Percentiles rank a stretch among this genome's conserved stretches.
phyloP scores from a whole-genome alignment of 1,284 basidiomycete genomes.

The Cutaneotrichosporon arboriforme region DNA sequence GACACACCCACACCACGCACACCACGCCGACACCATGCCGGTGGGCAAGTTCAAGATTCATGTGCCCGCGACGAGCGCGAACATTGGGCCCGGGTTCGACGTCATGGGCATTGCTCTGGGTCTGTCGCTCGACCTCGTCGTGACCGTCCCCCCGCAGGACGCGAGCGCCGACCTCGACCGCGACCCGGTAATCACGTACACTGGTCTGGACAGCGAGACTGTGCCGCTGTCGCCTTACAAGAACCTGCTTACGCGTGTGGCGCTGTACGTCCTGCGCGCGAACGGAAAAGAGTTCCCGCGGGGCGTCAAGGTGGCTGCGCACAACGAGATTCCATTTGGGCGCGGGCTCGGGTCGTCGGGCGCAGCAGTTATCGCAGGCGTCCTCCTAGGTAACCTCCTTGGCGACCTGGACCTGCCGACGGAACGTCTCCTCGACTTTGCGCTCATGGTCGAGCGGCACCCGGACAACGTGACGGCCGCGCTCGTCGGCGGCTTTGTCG shows the following conservation, averaged over 20 bases:
- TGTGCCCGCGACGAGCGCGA: constrained; percentile 94
- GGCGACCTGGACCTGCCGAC: constrained; percentile 66
- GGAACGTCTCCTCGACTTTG: constrained; percentile 83
- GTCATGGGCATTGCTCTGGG: constrained; percentile 96
- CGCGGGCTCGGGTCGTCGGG: constrained; percentile 95
- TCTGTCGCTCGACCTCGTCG: constrained; percentile 72
- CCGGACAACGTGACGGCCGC: constrained; percentile 99
- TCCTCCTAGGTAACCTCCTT: constrained; percentile 79
- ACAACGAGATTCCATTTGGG: constrained; percentile 96
- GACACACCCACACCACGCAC: no score
- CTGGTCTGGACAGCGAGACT: constrained; percentile 81
- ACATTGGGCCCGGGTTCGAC: constrained; percentile 98
- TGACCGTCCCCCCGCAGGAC: constrained; percentile 51
- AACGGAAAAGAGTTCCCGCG: constrained; percentile 70
- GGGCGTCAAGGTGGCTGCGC: constrained; percentile 63
- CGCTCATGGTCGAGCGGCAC: constrained; percentile 98
- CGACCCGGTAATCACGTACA: constrained; percentile 59
- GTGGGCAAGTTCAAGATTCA: constrained; percentile 56
- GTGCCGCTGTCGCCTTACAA: constrained; percentile 94
- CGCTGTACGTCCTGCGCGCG: constrained; percentile 92
- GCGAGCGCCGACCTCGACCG: constrained; percentile 7
- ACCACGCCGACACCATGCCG: constrained; percentile 10
- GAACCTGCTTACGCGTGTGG: constrained; percentile 96
- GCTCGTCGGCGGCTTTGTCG: constrained; percentile 95
- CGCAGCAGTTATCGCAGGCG: constrained; percentile 94